Conservation (phyloP, 2,329 filamentous ascomycete species). For the Thermothelomyces thermophilus region DNA sequence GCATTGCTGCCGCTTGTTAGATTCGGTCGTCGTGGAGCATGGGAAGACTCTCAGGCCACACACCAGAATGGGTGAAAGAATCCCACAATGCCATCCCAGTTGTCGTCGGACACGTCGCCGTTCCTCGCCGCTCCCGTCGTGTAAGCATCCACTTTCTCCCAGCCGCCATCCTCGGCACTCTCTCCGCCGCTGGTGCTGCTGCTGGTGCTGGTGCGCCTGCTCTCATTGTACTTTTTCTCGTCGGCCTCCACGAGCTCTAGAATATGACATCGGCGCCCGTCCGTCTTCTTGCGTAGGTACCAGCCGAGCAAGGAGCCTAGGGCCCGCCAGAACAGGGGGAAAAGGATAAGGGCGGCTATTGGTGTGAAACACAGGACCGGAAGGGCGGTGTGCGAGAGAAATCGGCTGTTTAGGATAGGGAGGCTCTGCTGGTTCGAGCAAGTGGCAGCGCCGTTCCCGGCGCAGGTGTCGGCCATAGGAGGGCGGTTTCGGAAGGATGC, state of each 20-base stretch:
- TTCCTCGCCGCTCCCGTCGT: slow-evolving; percentile 31
- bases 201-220: slow-evolving; percentile 31
- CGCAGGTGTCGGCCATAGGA: slow-evolving; percentile 6
- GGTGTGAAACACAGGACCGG: background rate
- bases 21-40: background rate
- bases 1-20: slow-evolving; percentile 62
- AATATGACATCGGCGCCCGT: slow-evolving; percentile 54
- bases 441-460: background rate
- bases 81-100: slow-evolving; percentile 80
- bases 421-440: background rate
- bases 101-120: slow-evolving; percentile 40
- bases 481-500: background rate
- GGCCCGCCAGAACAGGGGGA: slow-evolving; percentile 34
- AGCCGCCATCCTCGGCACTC: slow-evolving; percentile 52
- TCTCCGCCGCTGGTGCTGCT: slow-evolving; percentile 23
- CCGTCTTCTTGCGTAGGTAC: slow-evolving; percentile 56
- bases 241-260: slow-evolving; percentile 45
- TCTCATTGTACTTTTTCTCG: slow-evolving; percentile 33
- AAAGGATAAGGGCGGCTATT: slow-evolving; percentile 11
- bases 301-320: slow-evolving; percentile 48
- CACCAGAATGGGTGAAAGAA: slow-evolving; percentile 99
- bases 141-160: slow-evolving; percentile 60
- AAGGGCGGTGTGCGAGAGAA: slow-evolving; percentile 12
- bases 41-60: slow-evolving; percentile 22
- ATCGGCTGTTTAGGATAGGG: slow-evolving; percentile 7